phyloP scores from a whole-genome alignment of 129 eudicot species.

The Helichrysum umbraculigerum region DNA sequence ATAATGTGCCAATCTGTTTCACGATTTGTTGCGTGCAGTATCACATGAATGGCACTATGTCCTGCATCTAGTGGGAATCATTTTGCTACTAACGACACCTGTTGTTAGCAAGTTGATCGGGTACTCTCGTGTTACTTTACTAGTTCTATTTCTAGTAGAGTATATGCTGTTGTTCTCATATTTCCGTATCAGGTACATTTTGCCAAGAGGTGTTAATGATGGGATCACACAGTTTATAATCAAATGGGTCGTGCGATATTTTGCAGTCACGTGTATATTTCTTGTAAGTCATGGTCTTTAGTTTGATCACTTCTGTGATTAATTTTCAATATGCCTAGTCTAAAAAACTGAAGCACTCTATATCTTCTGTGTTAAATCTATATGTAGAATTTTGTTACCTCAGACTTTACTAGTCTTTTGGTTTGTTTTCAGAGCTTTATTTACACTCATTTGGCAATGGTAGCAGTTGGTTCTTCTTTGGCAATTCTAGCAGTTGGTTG shows the following conservation, averaged over 20 bases:
- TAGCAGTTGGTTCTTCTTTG: no score
- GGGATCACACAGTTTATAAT: conserved; percentile 72
- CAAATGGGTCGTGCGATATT: conserved; percentile 73
- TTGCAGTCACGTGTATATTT: conserved; percentile 66
- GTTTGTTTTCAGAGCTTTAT: background rate
- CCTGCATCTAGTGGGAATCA: conserved; percentile 48
- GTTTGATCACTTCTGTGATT: background rate
- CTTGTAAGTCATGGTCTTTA: conserved; percentile 41
- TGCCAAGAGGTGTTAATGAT: conserved; percentile 64
- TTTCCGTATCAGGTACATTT: conserved; percentile 80
- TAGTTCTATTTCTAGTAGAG: conserved; percentile 87
- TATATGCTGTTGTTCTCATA: conserved; percentile 69
- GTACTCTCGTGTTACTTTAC: conserved; percentile 59
- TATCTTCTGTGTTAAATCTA: no score
- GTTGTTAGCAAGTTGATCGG: conserved; percentile 80
- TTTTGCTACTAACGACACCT: conserved; percentile 65
- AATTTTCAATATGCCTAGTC: no score
- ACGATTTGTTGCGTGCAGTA: conserved; percentile 46
- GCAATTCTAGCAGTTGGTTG: no score
- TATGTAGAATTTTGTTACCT: background rate
- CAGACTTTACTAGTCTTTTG: background rate
- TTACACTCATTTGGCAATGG: no score
- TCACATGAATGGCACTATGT: conserved; percentile 75
- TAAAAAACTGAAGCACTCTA: no score
- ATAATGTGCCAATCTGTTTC: conserved; percentile 18